phyloP scores from a whole-genome alignment of 176 grass and related monocot genomes.

The sorghum (Sorghum bicolor) region Sorghum_bicolor_NCBIv3 NC_012873.2:9738001-9738500 shows the following conservation, averaged over 20 bases:
- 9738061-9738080: not conserved
- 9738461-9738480: slow-evolving; percentile 27
- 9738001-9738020: not conserved
- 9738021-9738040: not conserved
- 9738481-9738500: not conserved
- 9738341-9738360: not conserved
- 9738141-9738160: not conserved
- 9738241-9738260: not conserved
- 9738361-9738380: not conserved
- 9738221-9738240: not conserved
- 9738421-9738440: slow-evolving; percentile 32
- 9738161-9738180: slow-evolving; percentile 7
- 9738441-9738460: slow-evolving; percentile 15
- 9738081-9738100: slow-evolving; percentile 5
- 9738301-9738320: not conserved
- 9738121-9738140: not conserved
- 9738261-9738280: not conserved
- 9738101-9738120: not conserved
- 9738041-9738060: not conserved
- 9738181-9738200: not conserved
- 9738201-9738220: not conserved
- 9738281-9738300: slow-evolving; percentile 1
- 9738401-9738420: not conserved
- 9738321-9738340: not conserved
- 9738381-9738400: not conserved